Base-by-base conservation (phyloP, 129 eudicot species). In the Lonicera japonica region DNA sequence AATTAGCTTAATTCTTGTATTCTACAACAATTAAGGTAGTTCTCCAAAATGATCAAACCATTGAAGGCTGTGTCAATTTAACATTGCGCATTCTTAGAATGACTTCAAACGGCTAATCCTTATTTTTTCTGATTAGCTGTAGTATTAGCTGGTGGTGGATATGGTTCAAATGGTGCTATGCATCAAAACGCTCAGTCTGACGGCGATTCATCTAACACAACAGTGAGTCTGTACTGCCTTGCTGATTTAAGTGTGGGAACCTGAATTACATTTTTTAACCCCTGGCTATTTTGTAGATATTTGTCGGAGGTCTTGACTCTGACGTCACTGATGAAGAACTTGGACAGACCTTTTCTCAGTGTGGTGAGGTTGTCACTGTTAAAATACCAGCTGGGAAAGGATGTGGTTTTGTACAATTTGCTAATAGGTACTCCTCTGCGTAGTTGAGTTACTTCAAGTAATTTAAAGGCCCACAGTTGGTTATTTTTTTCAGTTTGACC, bases 291-390 rank as follows among this genome's bases (percentile, higher is more conserved):
- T 10, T 39, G 19, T 65, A 92, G 98, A 80, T 92, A 61, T 92
- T 92, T 87, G 96, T 92, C 12, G 98, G 96, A 73, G 98, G 95
- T 64, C 95, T 92, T 36, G 96, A 92, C 67, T 79, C 94, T 25
- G 96, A 83, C 46, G 90, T 87, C 67, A 77, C 88, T 15, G 98
- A 92, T 77, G 98, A 87, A 55, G 98, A 84, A 60, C 83, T 92
- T 16, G 78, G 86, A 59, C 86, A 87, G 73, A 79, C 95, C 11
- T 92, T 92, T 65, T 76, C 74, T 56, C 86, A 89, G 25, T 85
- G 75, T 70, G 98, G 98, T 0, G 95, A 92, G 59, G 87, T 92
- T 55, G 64, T 87, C 40, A 87, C 98, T 39, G 90, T 92, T 17
- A 92, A 92, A 65, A 92, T 92, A 54, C 96, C 96, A 19, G 82